Evolutionary conservation across 306 rosid species (phyloP), one percentile per base, ranked within the genome.

Genomic region (Cyclanthera cordifolia): DNA sequence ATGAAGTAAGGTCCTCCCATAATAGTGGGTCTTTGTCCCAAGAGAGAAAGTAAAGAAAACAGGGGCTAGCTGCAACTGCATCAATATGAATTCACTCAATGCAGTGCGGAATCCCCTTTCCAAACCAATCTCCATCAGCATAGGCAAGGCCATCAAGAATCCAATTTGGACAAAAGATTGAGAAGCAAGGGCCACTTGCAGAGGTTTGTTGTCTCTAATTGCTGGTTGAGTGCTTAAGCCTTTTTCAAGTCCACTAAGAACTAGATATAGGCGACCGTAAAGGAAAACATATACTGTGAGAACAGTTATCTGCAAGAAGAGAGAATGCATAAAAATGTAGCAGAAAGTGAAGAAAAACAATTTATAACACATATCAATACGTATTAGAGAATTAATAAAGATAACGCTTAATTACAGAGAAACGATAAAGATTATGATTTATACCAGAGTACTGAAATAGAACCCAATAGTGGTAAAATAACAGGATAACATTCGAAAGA

Each of bases 151-250:
- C 96, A 89, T 89, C 78, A 93, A 80, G 80, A 84, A 89, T 63
- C 98, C 98, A 79, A 93, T 89, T 73, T 93, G 98, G 72, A 93
- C 96, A 82, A 93, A 89, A 14, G 98, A 86, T 79, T 93, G 98
- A 39, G 98, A 93, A 54, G 88, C 96, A 3, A 93, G 98, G 45
- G 98, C 98, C 41, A 93, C 96, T 84, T 89, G 98, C 84, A 93
- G 96, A 76, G 98, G 95, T 70, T 87, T 87, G 73, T 93, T 93
- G 80, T 93, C 95, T 70, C 96, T 84, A 78, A 93, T 81, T 8
- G 91, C 95, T 55, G 67, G 80, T 69, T 86, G 86, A 51, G 85
- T 83, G 58, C 84, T 85, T 82, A 93, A 75, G 69, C 95, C 95
- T 79, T 93, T 86, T 82, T 93, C 96, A 55, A 93, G 98, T 46